phyloP scores from a whole-genome alignment of 306 rosid species.

The Corylus heterophylla region DNA sequence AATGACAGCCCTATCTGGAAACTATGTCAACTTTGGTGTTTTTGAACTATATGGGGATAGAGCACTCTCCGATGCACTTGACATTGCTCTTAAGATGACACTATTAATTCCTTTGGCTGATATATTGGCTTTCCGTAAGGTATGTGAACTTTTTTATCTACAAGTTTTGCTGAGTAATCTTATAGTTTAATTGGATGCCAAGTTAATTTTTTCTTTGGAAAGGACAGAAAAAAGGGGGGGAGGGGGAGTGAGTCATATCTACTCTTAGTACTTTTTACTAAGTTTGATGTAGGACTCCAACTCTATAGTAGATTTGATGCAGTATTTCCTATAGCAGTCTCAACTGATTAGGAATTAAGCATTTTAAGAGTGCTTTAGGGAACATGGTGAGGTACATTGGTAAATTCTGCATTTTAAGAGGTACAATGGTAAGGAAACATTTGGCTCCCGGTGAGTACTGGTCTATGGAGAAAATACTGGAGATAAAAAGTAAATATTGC shows the following conservation, averaged over 20 bases:
- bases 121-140: conserved; percentile 95
- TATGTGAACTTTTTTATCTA: conserved; percentile 32
- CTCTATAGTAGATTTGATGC: too few relatives aligned
- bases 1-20: conserved; percentile 91
- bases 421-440: too few relatives aligned
- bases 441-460: not conserved
- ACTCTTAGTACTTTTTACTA: too few relatives aligned
- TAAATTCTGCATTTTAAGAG: too few relatives aligned
- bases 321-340: too few relatives aligned
- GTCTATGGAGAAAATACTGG: not conserved
- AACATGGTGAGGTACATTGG: too few relatives aligned
- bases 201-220: not conserved
- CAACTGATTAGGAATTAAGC: too few relatives aligned
- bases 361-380: too few relatives aligned
- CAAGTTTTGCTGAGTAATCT: not conserved
- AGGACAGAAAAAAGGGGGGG: too few relatives aligned
- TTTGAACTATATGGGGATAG: conserved; percentile 95
- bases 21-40: conserved; percentile 96
- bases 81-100: conserved; percentile 87
- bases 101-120: conserved; percentile 91
- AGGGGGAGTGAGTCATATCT: too few relatives aligned
- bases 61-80: conserved; percentile 89
- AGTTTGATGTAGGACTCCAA: too few relatives aligned
- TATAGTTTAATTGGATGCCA: not conserved
- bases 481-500: too few relatives aligned